Conservation (phyloP, 1,284 basidiomycete genomes). For the Leccinum pallidistipes region DNA sequence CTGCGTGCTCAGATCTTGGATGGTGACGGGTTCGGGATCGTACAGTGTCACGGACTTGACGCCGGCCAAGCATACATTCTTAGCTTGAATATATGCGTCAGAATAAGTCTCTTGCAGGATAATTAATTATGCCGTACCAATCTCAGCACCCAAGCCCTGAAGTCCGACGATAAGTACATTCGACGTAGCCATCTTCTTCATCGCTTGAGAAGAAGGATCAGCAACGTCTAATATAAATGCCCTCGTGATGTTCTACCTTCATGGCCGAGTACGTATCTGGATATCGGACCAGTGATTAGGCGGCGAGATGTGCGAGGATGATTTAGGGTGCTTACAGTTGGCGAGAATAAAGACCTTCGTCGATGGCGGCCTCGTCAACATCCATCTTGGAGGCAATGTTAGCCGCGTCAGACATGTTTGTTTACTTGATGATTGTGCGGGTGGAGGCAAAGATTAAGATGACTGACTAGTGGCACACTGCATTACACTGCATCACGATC, state of each 20-base stretch:
- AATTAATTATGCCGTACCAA: conserved; percentile 57
- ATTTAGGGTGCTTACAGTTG: conserved; percentile 73
- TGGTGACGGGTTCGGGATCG: conserved; percentile 86
- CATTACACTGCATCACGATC: background rate
- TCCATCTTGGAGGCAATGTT: conserved; percentile 68
- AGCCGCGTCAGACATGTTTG: conserved; percentile 50
- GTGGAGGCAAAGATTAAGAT: conserved; percentile 6
- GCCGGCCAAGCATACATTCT: conserved; percentile 94
- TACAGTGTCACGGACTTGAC: conserved; percentile 98
- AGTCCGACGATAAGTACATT: conserved; percentile 95
- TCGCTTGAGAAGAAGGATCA: conserved; percentile 55
- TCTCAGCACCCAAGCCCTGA: conserved; percentile 94
- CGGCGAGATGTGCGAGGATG: conserved; percentile 15
- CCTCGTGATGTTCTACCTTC: conserved; percentile 61
- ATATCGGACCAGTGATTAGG: conserved; percentile 23
- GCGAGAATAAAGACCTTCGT: conserved; percentile 93
- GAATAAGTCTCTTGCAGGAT: conserved; percentile 6
- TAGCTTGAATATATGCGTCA: conserved; percentile 59
- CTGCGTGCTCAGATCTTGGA: conserved; percentile 93
- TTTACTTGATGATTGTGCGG: conserved; percentile 4
- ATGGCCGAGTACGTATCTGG: conserved; percentile 93
- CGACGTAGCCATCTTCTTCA: conserved; percentile 98
- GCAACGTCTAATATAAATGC: conserved; percentile 1
- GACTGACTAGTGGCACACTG: background rate
- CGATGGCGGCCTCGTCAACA: conserved; percentile 80